phyloP scores from a whole-genome alignment of 805 yeast species.

The Spathaspora passalidarum region DNA sequence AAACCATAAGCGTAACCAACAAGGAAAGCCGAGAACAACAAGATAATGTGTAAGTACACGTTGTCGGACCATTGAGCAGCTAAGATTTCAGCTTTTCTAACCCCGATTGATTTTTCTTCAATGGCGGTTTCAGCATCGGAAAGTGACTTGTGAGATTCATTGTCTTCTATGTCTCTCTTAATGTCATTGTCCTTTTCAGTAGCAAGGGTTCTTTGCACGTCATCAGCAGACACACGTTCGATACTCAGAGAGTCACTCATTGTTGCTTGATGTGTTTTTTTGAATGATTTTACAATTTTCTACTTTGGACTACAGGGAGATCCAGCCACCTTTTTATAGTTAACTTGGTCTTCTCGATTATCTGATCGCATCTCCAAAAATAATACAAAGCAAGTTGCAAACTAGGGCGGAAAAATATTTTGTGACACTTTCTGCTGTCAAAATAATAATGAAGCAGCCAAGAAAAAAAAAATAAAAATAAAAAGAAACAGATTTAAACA shows the following conservation, averaged over 20 bases:
- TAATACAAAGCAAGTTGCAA: neutral
- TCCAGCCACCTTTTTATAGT: neutral
- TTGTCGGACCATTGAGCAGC: constrained; percentile 43
- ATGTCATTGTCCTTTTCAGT: neutral
- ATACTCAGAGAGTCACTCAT: neutral
- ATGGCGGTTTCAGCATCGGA: neutral
- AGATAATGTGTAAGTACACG: constrained; percentile 31
- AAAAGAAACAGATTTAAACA: no score
- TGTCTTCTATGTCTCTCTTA: neutral
- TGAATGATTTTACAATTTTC: no score
- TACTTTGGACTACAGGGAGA: no score
- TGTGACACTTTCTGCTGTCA: neutral
- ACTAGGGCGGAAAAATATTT: neutral
- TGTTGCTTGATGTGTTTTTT: neutral
- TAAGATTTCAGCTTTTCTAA: constrained; percentile 53
- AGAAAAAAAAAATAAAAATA: neutral
- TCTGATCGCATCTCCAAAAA: constrained; percentile 1
- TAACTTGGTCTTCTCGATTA: neutral
- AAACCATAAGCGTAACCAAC: constrained; percentile 60
- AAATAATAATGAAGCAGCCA: no score
- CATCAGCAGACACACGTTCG: neutral
- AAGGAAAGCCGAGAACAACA: constrained; percentile 50
- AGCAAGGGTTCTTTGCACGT: neutral
- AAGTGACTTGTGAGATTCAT: constrained; percentile 1
- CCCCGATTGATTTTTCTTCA: constrained; percentile 43